These are phyloP conservation scores for Aspergillus versicolor DNA, from an alignment of 2,329 filamentous ascomycete species.

Conservation along the genomic window DNA sequence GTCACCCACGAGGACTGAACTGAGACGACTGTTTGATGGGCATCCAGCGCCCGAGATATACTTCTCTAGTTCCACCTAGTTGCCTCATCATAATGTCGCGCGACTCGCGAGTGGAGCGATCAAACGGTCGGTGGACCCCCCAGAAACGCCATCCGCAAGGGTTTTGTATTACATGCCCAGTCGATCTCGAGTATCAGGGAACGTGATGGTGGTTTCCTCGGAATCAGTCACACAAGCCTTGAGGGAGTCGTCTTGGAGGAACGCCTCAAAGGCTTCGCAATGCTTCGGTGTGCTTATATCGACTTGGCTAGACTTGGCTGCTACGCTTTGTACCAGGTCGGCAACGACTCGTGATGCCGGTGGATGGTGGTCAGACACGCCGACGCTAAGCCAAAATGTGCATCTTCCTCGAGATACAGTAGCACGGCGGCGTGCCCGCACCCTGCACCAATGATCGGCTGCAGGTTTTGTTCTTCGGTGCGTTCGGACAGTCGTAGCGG, in stretches of 20 bases:
- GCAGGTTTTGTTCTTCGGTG: not conserved
- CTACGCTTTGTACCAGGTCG: not conserved
- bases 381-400: not conserved
- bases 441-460: not conserved
- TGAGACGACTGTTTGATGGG: not conserved
- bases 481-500: not conserved
- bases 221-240: not conserved
- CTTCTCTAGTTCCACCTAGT: not conserved
- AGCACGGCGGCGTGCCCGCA: not conserved
- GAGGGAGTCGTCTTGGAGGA: not conserved
- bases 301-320: not conserved
- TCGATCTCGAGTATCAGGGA: not conserved
- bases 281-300: constrained; percentile 11
- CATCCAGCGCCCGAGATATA: not conserved
- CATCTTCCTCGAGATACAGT: not conserved
- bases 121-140: not conserved
- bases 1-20: not conserved
- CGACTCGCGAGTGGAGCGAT: not conserved
- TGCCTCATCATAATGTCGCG: not conserved
- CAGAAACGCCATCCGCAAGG: not conserved
- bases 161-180: not conserved
- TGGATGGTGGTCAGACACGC: not conserved
- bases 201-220: not conserved
- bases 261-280: constrained; percentile 1
- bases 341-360: not conserved